Evolutionary conservation across 768 basidiomycete genomes (phyloP).

Genomic region (Leccinellum luteum): DNA sequence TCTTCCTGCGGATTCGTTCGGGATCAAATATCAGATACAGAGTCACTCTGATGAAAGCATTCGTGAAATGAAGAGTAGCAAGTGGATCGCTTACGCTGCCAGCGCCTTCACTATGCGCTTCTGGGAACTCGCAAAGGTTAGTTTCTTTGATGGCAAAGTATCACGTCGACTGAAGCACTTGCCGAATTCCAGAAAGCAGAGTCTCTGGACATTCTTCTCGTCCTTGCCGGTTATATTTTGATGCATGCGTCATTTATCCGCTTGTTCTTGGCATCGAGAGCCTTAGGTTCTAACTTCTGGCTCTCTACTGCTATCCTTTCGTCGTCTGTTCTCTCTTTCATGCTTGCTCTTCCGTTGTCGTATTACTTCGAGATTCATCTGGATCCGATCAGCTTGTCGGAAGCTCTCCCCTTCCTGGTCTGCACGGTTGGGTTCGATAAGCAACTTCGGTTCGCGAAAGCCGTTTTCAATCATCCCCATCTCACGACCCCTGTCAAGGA

Average conservation of each 20-base stretch:
- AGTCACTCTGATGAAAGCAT: conserved; percentile 47
- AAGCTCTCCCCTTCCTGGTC: conserved; percentile 96
- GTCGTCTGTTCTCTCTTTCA: conserved; percentile 77
- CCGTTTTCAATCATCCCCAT: conserved; percentile 84
- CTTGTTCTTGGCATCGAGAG: conserved; percentile 83
- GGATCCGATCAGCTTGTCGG: conserved; percentile 89
- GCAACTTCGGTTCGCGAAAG: conserved; percentile 85
- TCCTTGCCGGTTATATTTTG: conserved; percentile 88
- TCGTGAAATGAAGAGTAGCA: conserved; percentile 73
- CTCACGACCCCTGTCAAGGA: conserved; percentile 39
- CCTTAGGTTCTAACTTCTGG: conserved; percentile 77
- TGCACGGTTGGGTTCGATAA: conserved; percentile 99
- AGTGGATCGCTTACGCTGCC: conserved; percentile 88
- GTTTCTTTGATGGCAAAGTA: conserved; percentile 17
- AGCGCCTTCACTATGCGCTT: conserved; percentile 74
- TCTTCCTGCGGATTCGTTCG: conserved; percentile 36
- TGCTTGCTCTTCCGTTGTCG: conserved; percentile 76
- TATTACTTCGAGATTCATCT: conserved; percentile 81
- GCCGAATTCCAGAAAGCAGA: conserved; percentile 70
- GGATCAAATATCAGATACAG: conserved; percentile 53
- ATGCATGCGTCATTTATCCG: conserved; percentile 97
- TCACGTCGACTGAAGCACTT: conserved; percentile 10
- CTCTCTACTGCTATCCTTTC: conserved; percentile 70
- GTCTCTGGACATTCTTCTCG: conserved; percentile 92
- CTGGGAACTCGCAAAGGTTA: conserved; percentile 80